Percentiles rank a stretch among this genome's conserved stretches.
Conservation (phyloP, 2,329 filamentous ascomycete species). For the Huntiella omanensis region DNA sequence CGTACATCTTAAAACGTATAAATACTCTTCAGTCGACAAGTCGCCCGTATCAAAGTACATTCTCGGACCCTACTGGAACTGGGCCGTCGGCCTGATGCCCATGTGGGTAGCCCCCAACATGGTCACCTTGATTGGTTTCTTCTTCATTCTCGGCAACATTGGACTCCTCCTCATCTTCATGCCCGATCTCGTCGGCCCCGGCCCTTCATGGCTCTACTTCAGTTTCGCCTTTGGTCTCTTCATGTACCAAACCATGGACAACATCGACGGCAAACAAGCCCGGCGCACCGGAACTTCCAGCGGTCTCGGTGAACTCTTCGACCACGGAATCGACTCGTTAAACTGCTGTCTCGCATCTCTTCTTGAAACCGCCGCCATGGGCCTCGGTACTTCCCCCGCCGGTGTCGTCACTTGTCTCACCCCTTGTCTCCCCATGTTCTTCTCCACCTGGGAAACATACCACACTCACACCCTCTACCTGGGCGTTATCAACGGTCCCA, state of each 20-base stretch:
- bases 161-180: constrained; percentile 55
- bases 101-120: constrained; percentile 96
- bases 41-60: constrained; percentile 87
- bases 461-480: constrained; percentile 95
- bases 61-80: constrained; percentile 94
- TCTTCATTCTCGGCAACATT: constrained; percentile 80
- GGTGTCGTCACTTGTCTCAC: constrained; percentile 84
- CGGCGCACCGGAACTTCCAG: constrained; percentile 87
- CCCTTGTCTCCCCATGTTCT: constrained; percentile 94
- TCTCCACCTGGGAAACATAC: constrained; percentile 98
- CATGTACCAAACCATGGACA: constrained; percentile 99
- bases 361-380: constrained; percentile 84
- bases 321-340: constrained; percentile 94
- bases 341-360: constrained; percentile 91
- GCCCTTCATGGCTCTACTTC: constrained; percentile 81
- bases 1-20: constrained; percentile 82
- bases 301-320: constrained; percentile 87
- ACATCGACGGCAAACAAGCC: constrained; percentile 95
- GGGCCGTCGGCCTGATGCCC: constrained; percentile 74
- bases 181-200: constrained; percentile 78
- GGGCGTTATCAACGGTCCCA: constrained; percentile 91
- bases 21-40: constrained; percentile 94
- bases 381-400: constrained; percentile 61
- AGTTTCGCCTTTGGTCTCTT: constrained; percentile 91
- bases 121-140: constrained; percentile 88